phyloP scores from a whole-genome alignment of 768 basidiomycete genomes.

The Phaffia tasmanica region DNA sequence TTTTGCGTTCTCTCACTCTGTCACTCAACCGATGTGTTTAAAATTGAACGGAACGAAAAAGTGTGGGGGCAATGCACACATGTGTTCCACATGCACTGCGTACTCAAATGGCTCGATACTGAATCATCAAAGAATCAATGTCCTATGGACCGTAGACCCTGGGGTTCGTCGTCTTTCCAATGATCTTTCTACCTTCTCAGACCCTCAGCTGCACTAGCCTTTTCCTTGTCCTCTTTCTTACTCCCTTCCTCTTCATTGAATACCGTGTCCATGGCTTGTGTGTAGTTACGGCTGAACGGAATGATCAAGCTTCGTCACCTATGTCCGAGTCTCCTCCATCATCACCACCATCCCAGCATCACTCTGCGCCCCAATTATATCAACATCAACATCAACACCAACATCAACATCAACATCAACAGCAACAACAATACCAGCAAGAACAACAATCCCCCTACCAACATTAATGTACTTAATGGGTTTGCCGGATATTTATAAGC shows the following conservation, averaged over 20 bases:
- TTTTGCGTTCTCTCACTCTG: neutral
- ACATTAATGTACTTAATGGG: too few relatives aligned
- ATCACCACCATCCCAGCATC: neutral
- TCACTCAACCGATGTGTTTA: too few relatives aligned
- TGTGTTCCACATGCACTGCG: slow-evolving; percentile 96
- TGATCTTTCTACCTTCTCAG: neutral
- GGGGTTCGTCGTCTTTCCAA: slow-evolving; percentile 52
- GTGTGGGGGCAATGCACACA: slow-evolving; percentile 98
- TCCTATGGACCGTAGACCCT: slow-evolving; percentile 91
- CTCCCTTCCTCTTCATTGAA: neutral
- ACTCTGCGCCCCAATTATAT: too few relatives aligned
- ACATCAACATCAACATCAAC: too few relatives aligned
- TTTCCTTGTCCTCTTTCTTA: neutral
- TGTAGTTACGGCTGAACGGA: slow-evolving; percentile 16
- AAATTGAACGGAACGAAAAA: slow-evolving; percentile 33
- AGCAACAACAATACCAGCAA: too few relatives aligned
- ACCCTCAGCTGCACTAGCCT: too few relatives aligned
- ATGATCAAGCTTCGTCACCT: slow-evolving; percentile 8
- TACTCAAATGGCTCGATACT: slow-evolving; percentile 91
- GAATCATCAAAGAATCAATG: slow-evolving; percentile 84
- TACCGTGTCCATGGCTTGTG: neutral
- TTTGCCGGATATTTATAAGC: too few relatives aligned
- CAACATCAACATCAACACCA: too few relatives aligned
- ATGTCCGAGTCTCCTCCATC: slow-evolving; percentile 4
- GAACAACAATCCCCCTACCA: too few relatives aligned